phyloP scores from a whole-genome alignment of 805 yeast genomes.

The Metschnikowia hibisci region DNA sequence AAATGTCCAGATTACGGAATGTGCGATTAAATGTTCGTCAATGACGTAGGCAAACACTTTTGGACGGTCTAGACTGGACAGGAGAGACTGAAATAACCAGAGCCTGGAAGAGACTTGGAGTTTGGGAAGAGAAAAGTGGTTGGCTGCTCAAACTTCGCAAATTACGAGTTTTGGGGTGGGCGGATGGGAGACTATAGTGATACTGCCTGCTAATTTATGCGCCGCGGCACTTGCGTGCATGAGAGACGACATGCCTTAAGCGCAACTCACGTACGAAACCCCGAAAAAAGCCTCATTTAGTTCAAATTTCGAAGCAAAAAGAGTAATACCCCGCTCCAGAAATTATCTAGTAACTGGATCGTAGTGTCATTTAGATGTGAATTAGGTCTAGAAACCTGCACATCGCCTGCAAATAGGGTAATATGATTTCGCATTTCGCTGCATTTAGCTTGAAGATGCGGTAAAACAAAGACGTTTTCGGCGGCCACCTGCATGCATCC shows the following conservation, averaged over 20 bases:
- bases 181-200: background rate
- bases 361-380: no score
- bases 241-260: background rate
- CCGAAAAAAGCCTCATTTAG: no score
- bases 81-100: background rate
- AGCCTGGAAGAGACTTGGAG: background rate
- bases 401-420: background rate
- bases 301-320: background rate
- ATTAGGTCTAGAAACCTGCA: background rate
- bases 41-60: background rate
- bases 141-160: constrained; percentile 1
- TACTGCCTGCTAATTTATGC: background rate
- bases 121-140: background rate
- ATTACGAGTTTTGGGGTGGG: constrained; percentile 3
- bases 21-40: background rate
- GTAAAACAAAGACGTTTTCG: background rate
- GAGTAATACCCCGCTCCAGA: background rate
- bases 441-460: background rate
- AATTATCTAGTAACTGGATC: no score
- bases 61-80: background rate
- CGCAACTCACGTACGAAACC: no score
- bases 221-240: constrained; percentile 2
- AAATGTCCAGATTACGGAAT: no score
- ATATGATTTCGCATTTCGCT: background rate
- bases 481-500: background rate